phyloP scores from a whole-genome alignment of 2,329 filamentous ascomycete genomes.

The Cryphonectria naterciae region DNA sequence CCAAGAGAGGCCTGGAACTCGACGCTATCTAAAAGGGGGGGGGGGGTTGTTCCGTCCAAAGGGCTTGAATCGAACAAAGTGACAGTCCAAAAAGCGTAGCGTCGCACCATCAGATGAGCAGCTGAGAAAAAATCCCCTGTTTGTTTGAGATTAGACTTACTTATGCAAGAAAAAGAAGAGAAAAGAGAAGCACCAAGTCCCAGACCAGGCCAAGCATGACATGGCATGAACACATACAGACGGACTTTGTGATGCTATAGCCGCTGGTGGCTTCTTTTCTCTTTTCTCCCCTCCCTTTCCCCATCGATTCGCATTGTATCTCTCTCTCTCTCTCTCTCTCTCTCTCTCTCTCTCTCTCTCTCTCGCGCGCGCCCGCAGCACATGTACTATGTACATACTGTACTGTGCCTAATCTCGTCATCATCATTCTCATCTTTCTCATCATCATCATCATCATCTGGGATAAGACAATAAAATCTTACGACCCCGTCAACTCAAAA shows the following conservation, averaged over 20 bases:
- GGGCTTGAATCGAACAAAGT: not conserved
- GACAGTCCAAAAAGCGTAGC: conserved; percentile 14
- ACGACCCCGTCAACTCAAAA: not conserved
- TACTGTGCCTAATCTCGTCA: not conserved
- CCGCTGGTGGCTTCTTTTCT: not conserved
- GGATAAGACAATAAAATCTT: not conserved
- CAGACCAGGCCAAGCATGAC: conserved; percentile 1
- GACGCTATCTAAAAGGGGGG: not conserved
- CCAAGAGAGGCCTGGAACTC: not conserved
- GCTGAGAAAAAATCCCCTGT: conserved; percentile 16
- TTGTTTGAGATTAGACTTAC: conserved; percentile 20
- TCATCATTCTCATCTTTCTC: not conserved
- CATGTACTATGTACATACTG: not conserved
- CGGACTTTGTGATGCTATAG: not conserved
- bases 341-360: not conserved
- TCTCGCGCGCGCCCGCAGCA: not conserved
- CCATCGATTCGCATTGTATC: not conserved
- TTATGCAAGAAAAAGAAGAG: not conserved
- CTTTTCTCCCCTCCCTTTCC: too few species aligned
- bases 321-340: not conserved
- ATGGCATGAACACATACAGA: not conserved
- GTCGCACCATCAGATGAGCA: conserved; percentile 23
- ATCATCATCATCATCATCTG: not conserved
- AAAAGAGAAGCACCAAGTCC: too few species aligned
- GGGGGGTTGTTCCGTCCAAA: too few species aligned